Base-by-base conservation (phyloP, 2,329 filamentous ascomycete genomes). In the Fusarium beomiforme region DNA sequence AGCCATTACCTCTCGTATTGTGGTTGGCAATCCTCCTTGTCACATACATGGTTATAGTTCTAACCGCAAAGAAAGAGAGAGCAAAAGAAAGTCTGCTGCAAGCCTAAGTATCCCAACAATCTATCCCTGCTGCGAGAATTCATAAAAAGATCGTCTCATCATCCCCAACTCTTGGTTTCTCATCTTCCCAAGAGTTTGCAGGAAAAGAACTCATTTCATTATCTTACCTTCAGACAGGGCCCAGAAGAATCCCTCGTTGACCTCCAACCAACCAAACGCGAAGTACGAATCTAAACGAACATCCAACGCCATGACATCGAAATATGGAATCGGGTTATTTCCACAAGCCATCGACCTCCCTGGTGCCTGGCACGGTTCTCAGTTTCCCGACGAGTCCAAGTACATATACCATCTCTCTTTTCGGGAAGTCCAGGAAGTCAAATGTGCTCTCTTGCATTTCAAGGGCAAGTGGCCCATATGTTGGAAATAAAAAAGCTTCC, bases 401-500 rank as follows among this genome's bases (percentile, higher is more conserved):
- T 46, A 55, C 21, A 6, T 34, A 21, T 55, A 10, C 37, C 9
- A 34, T 31, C 53, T 55, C 9, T 24, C 2, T 5, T 5, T 3
- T 10, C 0, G 5, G 1, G 36, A 54, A 17, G 5, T 54, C 1
- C 1, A 21, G 2, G 50, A 54, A 31, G 2, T 41, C 2, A 14
- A 39, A 2, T 11, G 8, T 5, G 34, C 49, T 53, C 24, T 41
- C 2, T 17, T 2, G 6, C 4, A 6, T 9, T 46, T 56, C 12
- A 55, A 55, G 34, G 16, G 53, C 5, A 34, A 1, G 16, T 11
- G 11, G 1, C 1, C 6, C 16, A 0, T 11, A 8, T 0, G 6
- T 3, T 9, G 44, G 1, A 0, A 0, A n/a, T 3, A 0, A 16
- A 34, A 6, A 0, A n/a, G 17, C 1, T 0, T 24, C 37, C 37